A percentile compares a stretch with the other conserved stretches of the same genome.
Evolutionary conservation across 2,329 filamentous ascomycete genomes (phyloP).

Genomic region (Penicillium capsulatum): DNA sequence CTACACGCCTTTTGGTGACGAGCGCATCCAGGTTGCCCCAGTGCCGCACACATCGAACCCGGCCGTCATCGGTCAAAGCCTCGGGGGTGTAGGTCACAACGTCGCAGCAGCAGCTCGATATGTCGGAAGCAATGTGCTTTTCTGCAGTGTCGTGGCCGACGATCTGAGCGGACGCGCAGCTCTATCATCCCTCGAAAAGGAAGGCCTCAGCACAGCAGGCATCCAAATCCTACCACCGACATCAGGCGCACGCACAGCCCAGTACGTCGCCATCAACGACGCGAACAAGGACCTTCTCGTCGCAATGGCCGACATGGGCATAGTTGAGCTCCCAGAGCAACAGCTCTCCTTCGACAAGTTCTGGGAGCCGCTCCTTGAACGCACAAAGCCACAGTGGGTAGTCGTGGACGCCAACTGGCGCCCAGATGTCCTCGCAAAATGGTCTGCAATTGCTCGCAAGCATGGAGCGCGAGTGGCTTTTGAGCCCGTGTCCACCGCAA

Average conservation of each 20-base stretch:
- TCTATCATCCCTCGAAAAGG: constrained; percentile 58
- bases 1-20: constrained; percentile 51
- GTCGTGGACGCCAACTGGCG: constrained; percentile 88
- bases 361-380: constrained; percentile 60
- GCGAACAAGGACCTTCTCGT: constrained; percentile 75
- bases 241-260: constrained; percentile 66
- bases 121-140: constrained; percentile 60
- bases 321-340: constrained; percentile 55
- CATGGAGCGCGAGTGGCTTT: constrained; percentile 64
- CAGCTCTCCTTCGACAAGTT: constrained; percentile 45
- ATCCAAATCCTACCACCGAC: constrained; percentile 56
- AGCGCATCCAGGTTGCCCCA: constrained; percentile 32
- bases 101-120: constrained; percentile 79
- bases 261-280: constrained; percentile 90
- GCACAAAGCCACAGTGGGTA: constrained; percentile 65
- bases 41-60: constrained; percentile 78
- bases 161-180: constrained; percentile 74
- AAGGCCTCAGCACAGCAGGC: constrained; percentile 59
- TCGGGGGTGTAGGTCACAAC: constrained; percentile 90
- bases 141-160: constrained; percentile 77
- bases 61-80: constrained; percentile 70
- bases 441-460: constrained; percentile 60
- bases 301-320: constrained; percentile 93
- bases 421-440: constrained; percentile 59
- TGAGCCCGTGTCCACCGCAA: constrained; percentile 83